Evolutionary conservation across 768 basidiomycete species (phyloP), one percentile per base, ranked within the genome.

Genomic region (Suillus ampliporus): DNA sequence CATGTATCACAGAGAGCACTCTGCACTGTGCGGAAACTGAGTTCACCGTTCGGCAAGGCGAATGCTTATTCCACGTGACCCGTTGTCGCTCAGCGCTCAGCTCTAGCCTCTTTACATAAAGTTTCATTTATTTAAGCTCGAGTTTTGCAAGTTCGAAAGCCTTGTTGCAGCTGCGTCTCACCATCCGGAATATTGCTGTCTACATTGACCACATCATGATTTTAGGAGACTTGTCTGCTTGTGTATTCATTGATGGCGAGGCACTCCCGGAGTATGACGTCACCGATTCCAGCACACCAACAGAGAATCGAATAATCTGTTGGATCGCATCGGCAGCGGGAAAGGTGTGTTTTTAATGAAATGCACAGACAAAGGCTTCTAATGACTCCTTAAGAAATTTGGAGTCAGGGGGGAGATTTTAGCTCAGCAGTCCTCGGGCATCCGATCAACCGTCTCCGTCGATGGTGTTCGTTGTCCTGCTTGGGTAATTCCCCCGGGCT

Each of bases 281-380:
- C 8, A 51, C 35, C 1, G 23, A 21, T 26, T 26, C 62, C 41
- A 56, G 19, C 34, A 57, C 62, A 26, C 17, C 37, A 11, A 40
- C 37, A 19, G 54, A 40, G 38, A 68, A 71, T 9, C 43, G 57
- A n/a, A 61, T 35, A 14, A 67, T 64, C 17, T 72, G 71, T 31
- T 72, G 68, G 66, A 61, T 71, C 17, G 52, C 68, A 5, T 71
- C 71, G 0, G 61, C 63, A 43, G 65, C 62, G 11, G 69, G 67
- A 57, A 72, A 71, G 53, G 71, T 66, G 15, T 10, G 56, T 15
- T 15, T 38, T 37, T 53, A 38, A 31, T 37, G 59, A 47, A 8
- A 41, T 4, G 43, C n/a, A 50, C 4, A 37, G 57, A 56, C 10
- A 53, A 53, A 14, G 15, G 9, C 3, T 44, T 64, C n/a, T n/a